These are phyloP conservation scores for Farysia itapuensis DNA, from an alignment of 1,284 basidiomycete genomes.

Conservation along the genomic window DNA sequence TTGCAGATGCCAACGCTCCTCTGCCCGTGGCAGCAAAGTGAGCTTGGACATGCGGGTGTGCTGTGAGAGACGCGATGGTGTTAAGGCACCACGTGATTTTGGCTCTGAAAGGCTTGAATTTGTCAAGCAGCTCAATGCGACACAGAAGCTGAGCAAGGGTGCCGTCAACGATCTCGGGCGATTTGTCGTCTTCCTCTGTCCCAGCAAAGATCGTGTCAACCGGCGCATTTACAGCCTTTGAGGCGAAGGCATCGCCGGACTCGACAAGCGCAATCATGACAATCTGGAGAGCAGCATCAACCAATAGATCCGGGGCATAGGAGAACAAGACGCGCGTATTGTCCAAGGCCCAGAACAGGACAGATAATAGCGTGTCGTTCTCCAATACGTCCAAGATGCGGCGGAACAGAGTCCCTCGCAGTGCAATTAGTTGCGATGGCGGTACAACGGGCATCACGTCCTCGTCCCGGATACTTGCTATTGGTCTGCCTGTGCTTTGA, in stretches of 20 bases:
- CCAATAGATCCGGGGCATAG: slow-evolving; percentile 70
- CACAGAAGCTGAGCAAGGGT: slow-evolving; percentile 41
- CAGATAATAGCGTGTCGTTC: slow-evolving; percentile 26
- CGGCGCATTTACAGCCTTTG: slow-evolving; percentile 6
- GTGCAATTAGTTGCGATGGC: slow-evolving; percentile 13
- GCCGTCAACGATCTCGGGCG: background rate
- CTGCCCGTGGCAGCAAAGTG: slow-evolving; percentile 24
- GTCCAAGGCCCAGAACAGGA: slow-evolving; percentile 42
- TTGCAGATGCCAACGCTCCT: slow-evolving; percentile 6
- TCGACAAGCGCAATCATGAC: slow-evolving; percentile 48
- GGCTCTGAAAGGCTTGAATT: slow-evolving; percentile 41
- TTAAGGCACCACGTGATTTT: slow-evolving; percentile 50
- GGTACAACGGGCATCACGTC: slow-evolving; percentile 19
- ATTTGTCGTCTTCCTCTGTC: slow-evolving; percentile 4
- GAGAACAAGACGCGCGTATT: slow-evolving; percentile 17
- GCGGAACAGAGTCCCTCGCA: slow-evolving; percentile 33
- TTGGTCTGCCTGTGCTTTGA: slow-evolving; percentile 11
- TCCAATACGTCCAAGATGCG: slow-evolving; percentile 25
- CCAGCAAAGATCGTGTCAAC: slow-evolving; percentile 5
- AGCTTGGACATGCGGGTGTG: slow-evolving; percentile 4
- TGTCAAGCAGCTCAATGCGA: slow-evolving; percentile 27
- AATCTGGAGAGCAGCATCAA: slow-evolving; percentile 80
- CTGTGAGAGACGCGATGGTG: slow-evolving; percentile 14
- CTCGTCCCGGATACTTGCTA: slow-evolving; percentile 28
- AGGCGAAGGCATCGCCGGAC: slow-evolving; percentile 23